Percentiles rank a stretch among this genome's conserved stretches.
Conservation (phyloP, 805 yeast genomes). For the Kazachstania martiniae region DNA sequence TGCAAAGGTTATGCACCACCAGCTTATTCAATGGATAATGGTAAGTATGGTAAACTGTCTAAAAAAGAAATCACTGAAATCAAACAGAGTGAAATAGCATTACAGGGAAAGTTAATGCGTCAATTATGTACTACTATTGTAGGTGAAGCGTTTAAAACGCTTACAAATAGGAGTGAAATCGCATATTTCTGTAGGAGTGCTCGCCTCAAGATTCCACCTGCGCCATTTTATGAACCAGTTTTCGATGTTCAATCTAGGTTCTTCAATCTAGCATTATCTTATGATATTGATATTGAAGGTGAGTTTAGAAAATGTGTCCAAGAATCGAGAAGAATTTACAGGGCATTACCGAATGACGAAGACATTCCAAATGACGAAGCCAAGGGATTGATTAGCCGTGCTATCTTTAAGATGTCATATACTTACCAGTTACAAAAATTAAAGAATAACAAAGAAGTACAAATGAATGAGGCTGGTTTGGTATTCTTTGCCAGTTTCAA, state of each 20-base stretch:
- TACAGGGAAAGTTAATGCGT: conserved; percentile 57
- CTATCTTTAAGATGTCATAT: conserved; percentile 29
- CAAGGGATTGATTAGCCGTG: conserved; percentile 27
- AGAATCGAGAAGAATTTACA: conserved; percentile 35
- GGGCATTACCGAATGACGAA: conserved; percentile 18
- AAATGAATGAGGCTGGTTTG: conserved; percentile 27
- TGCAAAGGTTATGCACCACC: conserved; percentile 48
- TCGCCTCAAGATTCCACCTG: conserved; percentile 12
- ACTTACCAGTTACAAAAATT: conserved; percentile 25
- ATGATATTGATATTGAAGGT: conserved; percentile 50
- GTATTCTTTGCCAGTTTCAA: conserved; percentile 20
- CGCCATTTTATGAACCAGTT: conserved; percentile 13
- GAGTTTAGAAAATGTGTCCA: conserved; percentile 29
- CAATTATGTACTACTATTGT: conserved; percentile 47
- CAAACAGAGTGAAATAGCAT: conserved; percentile 43
- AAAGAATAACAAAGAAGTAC: conserved; percentile 22
- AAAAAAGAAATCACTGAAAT: conserved; percentile 33
- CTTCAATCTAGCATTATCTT: conserved; percentile 45
- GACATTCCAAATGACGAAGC: conserved; percentile 25
- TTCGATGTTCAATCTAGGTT: conserved; percentile 31
- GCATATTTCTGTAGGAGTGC: conserved; percentile 20
- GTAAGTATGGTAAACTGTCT: conserved; percentile 13
- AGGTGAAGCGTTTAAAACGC: conserved; percentile 26
- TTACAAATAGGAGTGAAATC: conserved; percentile 15
- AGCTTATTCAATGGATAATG: conserved; percentile 3